Evolutionary conservation across 306 rosid genomes (phyloP).

Genomic region (Arachis hypogaea): DNA sequence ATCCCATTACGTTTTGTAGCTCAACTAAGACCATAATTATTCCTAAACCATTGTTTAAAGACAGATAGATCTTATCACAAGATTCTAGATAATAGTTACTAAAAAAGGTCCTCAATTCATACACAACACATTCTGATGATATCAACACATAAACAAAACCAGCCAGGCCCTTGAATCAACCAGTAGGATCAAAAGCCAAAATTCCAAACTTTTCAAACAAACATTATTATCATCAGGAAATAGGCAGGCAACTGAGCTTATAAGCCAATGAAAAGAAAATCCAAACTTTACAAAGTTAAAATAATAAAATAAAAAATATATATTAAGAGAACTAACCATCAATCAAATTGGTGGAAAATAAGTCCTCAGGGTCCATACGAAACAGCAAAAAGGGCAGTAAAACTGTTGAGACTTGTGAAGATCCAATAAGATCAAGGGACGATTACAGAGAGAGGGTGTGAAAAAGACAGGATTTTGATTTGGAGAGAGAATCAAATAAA

Average conservation of each 20-base stretch:
- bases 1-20: not conserved
- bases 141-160: slow-evolving; percentile 4
- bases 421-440: not conserved
- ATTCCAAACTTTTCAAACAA: not conserved
- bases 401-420: not conserved
- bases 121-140: not conserved
- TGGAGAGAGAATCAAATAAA: not conserved
- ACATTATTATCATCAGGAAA: not conserved
- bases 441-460: not conserved
- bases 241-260: not conserved
- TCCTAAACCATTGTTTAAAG: not conserved
- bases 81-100: not conserved
- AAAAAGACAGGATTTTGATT: not conserved
- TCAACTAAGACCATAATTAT: slow-evolving; percentile 29
- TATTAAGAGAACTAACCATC: slow-evolving; percentile 48
- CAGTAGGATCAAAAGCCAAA: slow-evolving; percentile 3
- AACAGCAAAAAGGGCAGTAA: slow-evolving; percentile 1
- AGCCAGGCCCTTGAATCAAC: slow-evolving; percentile 15
- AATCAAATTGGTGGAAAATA: slow-evolving; percentile 44
- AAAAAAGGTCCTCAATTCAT: not conserved
- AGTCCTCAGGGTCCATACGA: slow-evolving; percentile 51
- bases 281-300: not conserved
- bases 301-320: not conserved
- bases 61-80: not conserved
- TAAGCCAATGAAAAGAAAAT: slow-evolving; percentile 13